A percentile compares a stretch with the other conserved stretches of the same genome.
phyloP scores from a whole-genome alignment of 257 asterid species.

The Rehmannia glutinosa region DNA sequence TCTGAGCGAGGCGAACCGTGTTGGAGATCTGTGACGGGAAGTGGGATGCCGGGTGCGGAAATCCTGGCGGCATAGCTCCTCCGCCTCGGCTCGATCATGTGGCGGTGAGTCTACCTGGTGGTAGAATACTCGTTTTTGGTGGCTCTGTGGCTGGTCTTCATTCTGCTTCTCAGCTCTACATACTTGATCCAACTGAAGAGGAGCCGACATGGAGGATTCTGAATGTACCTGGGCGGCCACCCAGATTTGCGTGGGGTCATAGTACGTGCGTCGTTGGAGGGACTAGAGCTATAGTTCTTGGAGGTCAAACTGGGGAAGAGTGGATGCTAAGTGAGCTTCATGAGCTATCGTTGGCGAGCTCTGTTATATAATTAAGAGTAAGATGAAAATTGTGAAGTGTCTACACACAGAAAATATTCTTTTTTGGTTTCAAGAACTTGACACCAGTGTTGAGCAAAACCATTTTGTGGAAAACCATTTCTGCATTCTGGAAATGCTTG shows the following conservation, averaged over 20 bases:
- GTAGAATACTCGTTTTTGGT: conserved; percentile 77
- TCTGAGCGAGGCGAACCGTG: conserved; percentile 83
- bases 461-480: too few relatives aligned
- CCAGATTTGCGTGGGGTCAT: conserved; percentile 94
- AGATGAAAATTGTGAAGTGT: conserved; percentile 12
- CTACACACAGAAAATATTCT: too few relatives aligned
- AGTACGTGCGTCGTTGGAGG: conserved; percentile 93
- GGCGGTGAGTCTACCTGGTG: conserved; percentile 91
- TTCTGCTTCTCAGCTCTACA: conserved; percentile 90
- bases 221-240: conserved; percentile 81
- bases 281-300: conserved; percentile 85
- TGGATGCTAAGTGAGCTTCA: conserved; percentile 94
- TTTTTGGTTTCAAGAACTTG: conserved; percentile 17
- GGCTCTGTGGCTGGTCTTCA: conserved; percentile 98
- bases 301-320: conserved; percentile 94
- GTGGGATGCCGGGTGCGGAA: conserved; percentile 96
- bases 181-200: conserved; percentile 93
- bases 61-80: conserved; percentile 93
- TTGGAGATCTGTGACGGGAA: conserved; percentile 90
- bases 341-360: conserved; percentile 77
- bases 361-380: conserved; percentile 22
- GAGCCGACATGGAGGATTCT: conserved; percentile 95
- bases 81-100: conserved; percentile 98
- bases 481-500: too few relatives aligned
- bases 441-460: neutral